Percentiles rank a stretch among this genome's conserved stretches.
These are phyloP conservation scores for Schoenoplectus tabernaemontani DNA, from an alignment of 202 grass and related monocot genomes.

Conservation along the genomic window DNA sequence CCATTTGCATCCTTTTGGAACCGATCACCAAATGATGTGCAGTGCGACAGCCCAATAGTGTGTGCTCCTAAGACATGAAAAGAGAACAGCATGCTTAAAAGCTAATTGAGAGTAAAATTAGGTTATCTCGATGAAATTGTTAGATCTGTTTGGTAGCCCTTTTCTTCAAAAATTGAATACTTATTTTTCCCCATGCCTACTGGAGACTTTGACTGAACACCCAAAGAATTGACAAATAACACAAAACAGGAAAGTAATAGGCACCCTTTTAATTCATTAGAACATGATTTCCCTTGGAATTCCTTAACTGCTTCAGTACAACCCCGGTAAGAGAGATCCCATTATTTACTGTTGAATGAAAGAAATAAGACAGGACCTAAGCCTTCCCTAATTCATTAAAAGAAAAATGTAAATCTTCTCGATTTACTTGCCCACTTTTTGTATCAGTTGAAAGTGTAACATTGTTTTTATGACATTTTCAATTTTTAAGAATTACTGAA, in stretches of 20 bases:
- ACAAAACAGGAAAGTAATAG: not conserved
- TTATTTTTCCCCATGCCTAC: not conserved
- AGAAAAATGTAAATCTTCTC: not conserved
- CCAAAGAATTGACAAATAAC: not conserved
- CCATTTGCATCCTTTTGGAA: constrained; percentile 63
- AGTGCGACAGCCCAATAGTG: constrained; percentile 84
- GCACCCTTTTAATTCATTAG: not conserved
- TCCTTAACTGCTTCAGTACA: not conserved
- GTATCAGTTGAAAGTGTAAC: not conserved
- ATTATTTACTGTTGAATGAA: not conserved
- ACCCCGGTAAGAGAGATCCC: not conserved
- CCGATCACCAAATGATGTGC: constrained; percentile 75
- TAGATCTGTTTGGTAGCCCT: not conserved
- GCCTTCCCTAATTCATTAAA: not conserved
- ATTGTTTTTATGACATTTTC: not conserved
- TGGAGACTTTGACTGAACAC: not conserved
- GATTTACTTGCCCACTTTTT: not conserved
- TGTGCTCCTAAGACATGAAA: constrained; percentile 43
- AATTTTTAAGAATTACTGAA: not conserved
- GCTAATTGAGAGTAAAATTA: not conserved
- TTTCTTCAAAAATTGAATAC: not conserved
- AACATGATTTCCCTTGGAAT: not conserved
- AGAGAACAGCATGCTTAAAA: not conserved
- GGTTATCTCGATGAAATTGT: not conserved
- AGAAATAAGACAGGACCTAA: not conserved